A percentile compares a stretch with the other conserved stretches of the same genome.
phyloP scores from a whole-genome alignment of 1,284 basidiomycete genomes.

The Fomes fomentarius region DNA sequence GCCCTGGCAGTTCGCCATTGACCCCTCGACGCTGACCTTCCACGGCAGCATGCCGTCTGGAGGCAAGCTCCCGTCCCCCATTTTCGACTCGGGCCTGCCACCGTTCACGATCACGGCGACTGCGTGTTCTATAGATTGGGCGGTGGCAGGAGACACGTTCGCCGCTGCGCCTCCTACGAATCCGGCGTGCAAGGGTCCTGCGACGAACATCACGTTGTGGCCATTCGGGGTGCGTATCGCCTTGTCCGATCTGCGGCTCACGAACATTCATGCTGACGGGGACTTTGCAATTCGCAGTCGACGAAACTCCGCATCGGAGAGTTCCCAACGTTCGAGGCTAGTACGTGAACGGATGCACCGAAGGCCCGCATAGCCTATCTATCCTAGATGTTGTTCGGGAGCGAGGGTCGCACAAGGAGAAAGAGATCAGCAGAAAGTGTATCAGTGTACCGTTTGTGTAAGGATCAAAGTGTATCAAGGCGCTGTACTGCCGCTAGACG shows the following conservation, averaged over 20 bases:
- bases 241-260: background rate
- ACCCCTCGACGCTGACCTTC: constrained; percentile 55
- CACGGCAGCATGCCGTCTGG: constrained; percentile 39
- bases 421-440: background rate
- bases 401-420: background rate
- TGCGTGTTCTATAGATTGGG: constrained; percentile 56
- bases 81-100: constrained; percentile 57
- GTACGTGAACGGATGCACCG: constrained; percentile 1
- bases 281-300: constrained; percentile 34
- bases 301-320: constrained; percentile 59
- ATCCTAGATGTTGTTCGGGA: too few species aligned
- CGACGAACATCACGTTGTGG: constrained; percentile 49
- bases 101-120: constrained; percentile 53
- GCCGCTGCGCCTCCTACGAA: constrained; percentile 51
- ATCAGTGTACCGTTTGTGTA: background rate
- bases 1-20: constrained; percentile 59
- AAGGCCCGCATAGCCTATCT: too few species aligned
- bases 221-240: constrained; percentile 53
- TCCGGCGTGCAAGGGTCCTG: constrained; percentile 46
- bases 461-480: constrained; percentile 1
- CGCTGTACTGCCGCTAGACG: background rate
- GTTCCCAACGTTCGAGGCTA: constrained; percentile 44
- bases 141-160: constrained; percentile 51
- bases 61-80: constrained; percentile 49
- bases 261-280: background rate